phyloP scores from a whole-genome alignment of 805 yeast genomes.

The Kodamaea kaohsiungensis region DNA sequence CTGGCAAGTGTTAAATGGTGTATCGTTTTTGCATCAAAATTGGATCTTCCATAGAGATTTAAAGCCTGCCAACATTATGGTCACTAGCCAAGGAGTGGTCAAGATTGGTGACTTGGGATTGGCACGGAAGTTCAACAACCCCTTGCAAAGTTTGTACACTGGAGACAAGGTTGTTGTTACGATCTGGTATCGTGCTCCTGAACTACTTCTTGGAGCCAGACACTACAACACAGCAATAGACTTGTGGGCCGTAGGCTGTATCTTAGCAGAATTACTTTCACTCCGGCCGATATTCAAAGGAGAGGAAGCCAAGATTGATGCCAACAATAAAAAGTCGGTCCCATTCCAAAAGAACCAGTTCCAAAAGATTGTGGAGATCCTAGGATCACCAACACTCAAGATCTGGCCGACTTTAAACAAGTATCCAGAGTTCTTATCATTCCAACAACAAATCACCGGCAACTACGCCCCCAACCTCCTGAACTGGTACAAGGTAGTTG shows the following conservation, averaged over 20 bases:
- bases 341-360: conserved; percentile 95
- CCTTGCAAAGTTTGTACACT: conserved; percentile 79
- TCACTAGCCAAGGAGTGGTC: conserved; percentile 82
- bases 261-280: conserved; percentile 85
- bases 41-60: conserved; percentile 96
- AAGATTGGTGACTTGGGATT: conserved; percentile 95
- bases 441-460: conserved; percentile 53
- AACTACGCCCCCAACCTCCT: conserved; percentile 68
- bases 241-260: conserved; percentile 95
- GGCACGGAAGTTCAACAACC: conserved; percentile 84
- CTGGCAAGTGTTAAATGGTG: conserved; percentile 93
- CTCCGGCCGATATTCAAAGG: conserved; percentile 94
- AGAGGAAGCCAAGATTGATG: conserved; percentile 93
- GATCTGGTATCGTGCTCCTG: conserved; percentile 96
- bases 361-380: conserved; percentile 85
- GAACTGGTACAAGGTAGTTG: conserved; percentile 84
- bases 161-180: conserved; percentile 97
- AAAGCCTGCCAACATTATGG: conserved; percentile 98
- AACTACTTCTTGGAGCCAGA: conserved; percentile 82
- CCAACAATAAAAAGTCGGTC: conserved; percentile 75
- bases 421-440: conserved; percentile 74
- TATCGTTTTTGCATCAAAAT: conserved; percentile 87
- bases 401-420: conserved; percentile 77
- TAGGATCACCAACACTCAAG: conserved; percentile 83
- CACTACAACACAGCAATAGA: conserved; percentile 94